Percentiles rank a stretch among this genome's conserved stretches.
Evolutionary conservation across 108 stramenopile species (phyloP).

Genomic region (Pseudonitzschia multiseries): DNA sequence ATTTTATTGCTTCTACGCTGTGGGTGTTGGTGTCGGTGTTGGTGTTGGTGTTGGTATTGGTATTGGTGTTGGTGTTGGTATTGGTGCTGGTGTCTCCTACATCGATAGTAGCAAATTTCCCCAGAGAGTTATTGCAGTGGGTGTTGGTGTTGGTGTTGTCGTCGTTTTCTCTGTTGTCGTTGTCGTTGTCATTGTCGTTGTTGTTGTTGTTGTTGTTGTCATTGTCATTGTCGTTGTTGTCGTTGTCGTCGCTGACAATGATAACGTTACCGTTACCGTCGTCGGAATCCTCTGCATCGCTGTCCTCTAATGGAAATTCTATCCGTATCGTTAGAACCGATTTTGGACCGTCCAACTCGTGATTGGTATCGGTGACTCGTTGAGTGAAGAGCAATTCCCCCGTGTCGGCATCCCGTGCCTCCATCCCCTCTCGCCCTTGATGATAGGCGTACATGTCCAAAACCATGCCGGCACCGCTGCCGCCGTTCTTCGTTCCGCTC

Average conservation of each 20-base stretch:
- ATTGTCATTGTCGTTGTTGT: constrained; percentile 13
- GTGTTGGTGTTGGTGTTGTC: not conserved
- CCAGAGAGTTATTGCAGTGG: not conserved
- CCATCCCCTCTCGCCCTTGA: constrained; percentile 69
- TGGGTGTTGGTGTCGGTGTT: too few species aligned
- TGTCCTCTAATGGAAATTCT: constrained; percentile 61
- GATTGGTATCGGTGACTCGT: constrained; percentile 69
- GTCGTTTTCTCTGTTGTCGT: not conserved
- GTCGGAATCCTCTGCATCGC: not conserved
- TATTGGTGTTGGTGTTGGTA: too few species aligned
- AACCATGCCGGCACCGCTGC: constrained; percentile 4
- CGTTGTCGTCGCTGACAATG: constrained; percentile 30
- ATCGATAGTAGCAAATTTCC: not conserved
- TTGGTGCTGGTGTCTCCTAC: not conserved
- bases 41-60: too few species aligned
- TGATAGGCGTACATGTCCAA: constrained; percentile 80
- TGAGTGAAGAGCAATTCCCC: constrained; percentile 63
- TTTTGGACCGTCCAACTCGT: constrained; percentile 44
- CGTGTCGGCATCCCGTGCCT: constrained; percentile 52
- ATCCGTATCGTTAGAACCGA: constrained; percentile 36
- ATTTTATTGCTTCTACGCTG: not conserved
- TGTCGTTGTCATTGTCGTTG: constrained; percentile 11
- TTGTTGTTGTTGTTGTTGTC: not conserved
- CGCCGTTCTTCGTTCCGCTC: not conserved
- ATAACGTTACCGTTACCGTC: not conserved